Evolutionary conservation across 495 filamentous ascomycete genomes (phyloP).

Genomic region (Xylaria scruposa): DNA sequence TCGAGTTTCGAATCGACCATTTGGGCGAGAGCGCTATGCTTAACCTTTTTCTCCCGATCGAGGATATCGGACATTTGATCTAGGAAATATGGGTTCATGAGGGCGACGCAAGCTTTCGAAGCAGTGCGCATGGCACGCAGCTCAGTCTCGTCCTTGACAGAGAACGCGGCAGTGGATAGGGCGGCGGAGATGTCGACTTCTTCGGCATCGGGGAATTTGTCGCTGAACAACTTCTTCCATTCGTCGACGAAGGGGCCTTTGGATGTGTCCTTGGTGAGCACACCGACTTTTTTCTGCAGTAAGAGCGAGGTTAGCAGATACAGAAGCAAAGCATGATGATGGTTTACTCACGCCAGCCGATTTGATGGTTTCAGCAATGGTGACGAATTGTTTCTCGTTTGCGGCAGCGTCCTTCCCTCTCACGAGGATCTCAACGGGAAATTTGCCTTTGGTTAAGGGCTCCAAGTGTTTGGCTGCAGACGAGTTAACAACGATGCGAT

Average conservation of each 20-base stretch:
- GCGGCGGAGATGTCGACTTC: constrained; percentile 86
- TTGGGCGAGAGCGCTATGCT: constrained; percentile 79
- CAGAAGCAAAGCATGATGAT: background rate
- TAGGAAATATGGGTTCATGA: constrained; percentile 93
- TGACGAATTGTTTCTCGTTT: constrained; percentile 85
- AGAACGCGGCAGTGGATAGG: constrained; percentile 80
- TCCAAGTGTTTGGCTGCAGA: constrained; percentile 87
- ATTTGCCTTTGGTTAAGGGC: constrained; percentile 87
- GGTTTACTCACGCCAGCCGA: constrained; percentile 74
- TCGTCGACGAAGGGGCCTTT: constrained; percentile 92
- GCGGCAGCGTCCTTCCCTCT: constrained; percentile 87
- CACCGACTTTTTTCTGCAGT: constrained; percentile 86
- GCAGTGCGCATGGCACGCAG: constrained; percentile 92
- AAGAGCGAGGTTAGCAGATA: constrained; percentile 9
- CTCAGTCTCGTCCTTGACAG: constrained; percentile 96
- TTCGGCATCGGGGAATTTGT: constrained; percentile 81
- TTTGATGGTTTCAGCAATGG: constrained; percentile 85
- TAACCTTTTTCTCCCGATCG: constrained; percentile 95
- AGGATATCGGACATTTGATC: constrained; percentile 97
- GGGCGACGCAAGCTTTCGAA: constrained; percentile 86
- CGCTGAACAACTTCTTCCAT: constrained; percentile 83
- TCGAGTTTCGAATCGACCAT: constrained; percentile 91
- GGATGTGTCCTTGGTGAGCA: constrained; percentile 81
- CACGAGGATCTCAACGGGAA: constrained; percentile 86
- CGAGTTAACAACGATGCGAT: constrained; percentile 1